phyloP scores from a whole-genome alignment of 2,329 filamentous ascomycete genomes.

The Pseudogymnoascus sp. region DNA sequence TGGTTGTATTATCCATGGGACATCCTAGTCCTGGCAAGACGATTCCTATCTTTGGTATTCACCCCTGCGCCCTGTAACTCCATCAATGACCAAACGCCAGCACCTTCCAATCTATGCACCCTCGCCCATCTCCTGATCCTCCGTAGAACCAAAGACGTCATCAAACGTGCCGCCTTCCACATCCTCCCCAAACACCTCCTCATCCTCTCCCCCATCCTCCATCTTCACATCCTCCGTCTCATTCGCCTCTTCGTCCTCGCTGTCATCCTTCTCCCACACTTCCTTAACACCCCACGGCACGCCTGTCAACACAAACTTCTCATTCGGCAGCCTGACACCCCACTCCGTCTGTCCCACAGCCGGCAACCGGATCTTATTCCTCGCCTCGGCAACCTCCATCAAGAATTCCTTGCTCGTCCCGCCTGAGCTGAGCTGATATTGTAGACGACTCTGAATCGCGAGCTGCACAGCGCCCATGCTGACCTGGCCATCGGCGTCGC shows the following conservation, averaged over 20 bases:
- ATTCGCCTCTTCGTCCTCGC: slow-evolving; percentile 36
- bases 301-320: slow-evolving; percentile 60
- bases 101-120: slow-evolving; percentile 27
- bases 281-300: slow-evolving; percentile 56
- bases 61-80: neutral
- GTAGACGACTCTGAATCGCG: slow-evolving; percentile 60
- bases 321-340: slow-evolving; percentile 57
- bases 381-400: slow-evolving; percentile 61
- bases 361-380: slow-evolving; percentile 59
- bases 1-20: neutral
- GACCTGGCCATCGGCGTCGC: slow-evolving; percentile 35
- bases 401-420: slow-evolving; percentile 66
- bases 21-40: neutral
- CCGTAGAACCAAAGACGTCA: slow-evolving; percentile 32
- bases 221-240: slow-evolving; percentile 30
- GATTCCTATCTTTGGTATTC: neutral
- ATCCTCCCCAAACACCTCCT: slow-evolving; percentile 31
- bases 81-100: neutral
- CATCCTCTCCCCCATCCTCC: slow-evolving; percentile 30
- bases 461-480: slow-evolving; percentile 59
- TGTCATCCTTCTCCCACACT: slow-evolving; percentile 41
- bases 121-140: slow-evolving; percentile 33
- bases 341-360: slow-evolving; percentile 56
- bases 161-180: slow-evolving; percentile 34
- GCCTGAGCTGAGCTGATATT: slow-evolving; percentile 58